Base-by-base conservation (phyloP, 345 rosid species). In the Lepidium didymum region DNA sequence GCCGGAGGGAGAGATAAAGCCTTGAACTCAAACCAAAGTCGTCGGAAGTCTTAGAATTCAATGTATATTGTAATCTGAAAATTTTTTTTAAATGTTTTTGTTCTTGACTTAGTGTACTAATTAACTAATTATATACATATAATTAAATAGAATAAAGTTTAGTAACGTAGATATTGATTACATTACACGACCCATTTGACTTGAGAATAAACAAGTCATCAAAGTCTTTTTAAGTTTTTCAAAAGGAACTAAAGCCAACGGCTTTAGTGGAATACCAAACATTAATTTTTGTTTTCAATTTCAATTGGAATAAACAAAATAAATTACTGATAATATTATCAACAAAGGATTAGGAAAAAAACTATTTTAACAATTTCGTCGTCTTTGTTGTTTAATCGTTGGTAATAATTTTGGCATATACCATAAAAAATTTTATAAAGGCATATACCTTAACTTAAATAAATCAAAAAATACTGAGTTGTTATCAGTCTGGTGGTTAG, bases 111-210 rank as follows among this genome's bases (percentile, higher is more conserved):
- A 50, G 51, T 59, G n/a, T n/a, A 43, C 25, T n/a, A 59, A 25
- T 60, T 52, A 60, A 50, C 31, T 31, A 38, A 29, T 58, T 18
- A 56, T 2, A 58, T 31, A 38, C 40, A 37, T 6, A 35, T 23
- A 10, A 69, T 11, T 47, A 19, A 10, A 11, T 29, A 38, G 44
- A 25, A 15, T 46, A 57, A 19, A 45, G 35, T 55, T 36, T 35
- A 44, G 34, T 56, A 42, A 35, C 43, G 35, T 52, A 45, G 35
- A 71, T 44, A 43, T 54, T 16, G 53, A 36, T 63, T 13, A 45
- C 25, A 13, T 27, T 72, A 64, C 52, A 56, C 65, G 65, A 56
- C 65, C 25, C 29, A 13, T 29, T 72, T 72, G 76, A 72, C 76
- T 64, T 72, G 52, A 64, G 29, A 64, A 46, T 56, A 64, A 53